phyloP scores from a whole-genome alignment of 208 protist species.

The Naegleria fowleri region DNA sequence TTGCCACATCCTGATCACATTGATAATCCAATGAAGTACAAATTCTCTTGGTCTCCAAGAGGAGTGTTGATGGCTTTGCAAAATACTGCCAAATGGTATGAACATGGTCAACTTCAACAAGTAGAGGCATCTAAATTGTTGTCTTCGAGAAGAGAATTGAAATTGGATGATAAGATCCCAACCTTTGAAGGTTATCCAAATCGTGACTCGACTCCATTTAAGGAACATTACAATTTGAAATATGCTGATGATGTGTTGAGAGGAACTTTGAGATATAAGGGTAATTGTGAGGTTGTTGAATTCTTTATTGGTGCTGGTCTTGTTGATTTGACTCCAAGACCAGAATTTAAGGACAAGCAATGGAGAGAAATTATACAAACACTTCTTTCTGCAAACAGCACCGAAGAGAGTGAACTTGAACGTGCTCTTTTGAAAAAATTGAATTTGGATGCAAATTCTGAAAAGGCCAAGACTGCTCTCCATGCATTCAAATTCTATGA shows the following conservation, averaged over 20 bases:
- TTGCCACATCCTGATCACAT: conserved; percentile 56
- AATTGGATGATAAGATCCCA: conserved; percentile 3
- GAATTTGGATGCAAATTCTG: background rate
- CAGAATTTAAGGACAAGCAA: conserved; percentile 22
- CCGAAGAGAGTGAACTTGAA: background rate
- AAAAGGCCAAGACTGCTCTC: conserved; percentile 28
- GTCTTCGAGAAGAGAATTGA: conserved; percentile 18
- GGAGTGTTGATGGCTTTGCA: conserved; percentile 52
- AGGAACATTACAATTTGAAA: conserved; percentile 44
- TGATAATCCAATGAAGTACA: conserved; percentile 68
- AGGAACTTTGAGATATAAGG: conserved; percentile 53
- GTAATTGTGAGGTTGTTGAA: conserved; percentile 29
- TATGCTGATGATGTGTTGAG: conserved; percentile 49
- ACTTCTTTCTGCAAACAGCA: background rate
- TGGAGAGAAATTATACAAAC: conserved; percentile 32
- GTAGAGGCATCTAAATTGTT: conserved; percentile 28
- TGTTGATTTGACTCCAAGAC: conserved; percentile 28
- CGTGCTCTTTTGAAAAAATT: background rate
- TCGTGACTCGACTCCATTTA: conserved; percentile 47
- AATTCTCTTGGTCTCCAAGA: conserved; percentile 63
- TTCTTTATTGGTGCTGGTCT: conserved; percentile 33
- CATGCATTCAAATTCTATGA: conserved; percentile 40
- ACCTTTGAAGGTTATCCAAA: conserved; percentile 55
- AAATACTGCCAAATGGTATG: conserved; percentile 42
- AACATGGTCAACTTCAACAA: conserved; percentile 33